Evolutionary conservation across 768 basidiomycete species (phyloP).

Genomic region (Russula dissimulans): DNA sequence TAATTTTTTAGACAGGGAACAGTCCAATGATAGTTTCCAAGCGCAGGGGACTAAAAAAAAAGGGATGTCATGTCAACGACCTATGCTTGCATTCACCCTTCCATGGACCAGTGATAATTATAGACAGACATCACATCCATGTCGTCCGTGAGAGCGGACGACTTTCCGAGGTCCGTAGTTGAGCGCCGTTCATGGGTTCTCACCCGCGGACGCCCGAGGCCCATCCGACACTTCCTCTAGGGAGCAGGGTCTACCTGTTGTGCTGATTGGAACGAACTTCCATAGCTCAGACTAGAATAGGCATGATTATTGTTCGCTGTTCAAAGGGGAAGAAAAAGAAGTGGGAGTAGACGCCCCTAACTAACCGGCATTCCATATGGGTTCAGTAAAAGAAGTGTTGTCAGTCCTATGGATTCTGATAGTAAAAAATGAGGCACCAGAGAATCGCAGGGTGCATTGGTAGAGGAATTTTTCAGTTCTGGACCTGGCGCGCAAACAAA

Average conservation of each 20-base stretch:
- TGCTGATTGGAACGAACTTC: neutral
- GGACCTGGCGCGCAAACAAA: no score
- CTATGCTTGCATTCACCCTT: neutral
- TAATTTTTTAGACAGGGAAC: neutral
- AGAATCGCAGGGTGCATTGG: no score
- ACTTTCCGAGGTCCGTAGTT: neutral
- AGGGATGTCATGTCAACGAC: no score
- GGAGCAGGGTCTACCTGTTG: neutral
- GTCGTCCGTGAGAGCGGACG: neutral
- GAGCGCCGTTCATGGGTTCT: neutral
- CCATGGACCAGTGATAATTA: neutral
- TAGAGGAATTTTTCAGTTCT: no score
- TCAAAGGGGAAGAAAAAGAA: neutral
- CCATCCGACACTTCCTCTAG: neutral
- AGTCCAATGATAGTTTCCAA: neutral
- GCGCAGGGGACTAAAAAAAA: neutral
- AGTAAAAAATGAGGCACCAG: no score
- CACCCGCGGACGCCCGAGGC: neutral
- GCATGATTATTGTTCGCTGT: neutral
- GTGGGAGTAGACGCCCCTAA: neutral
- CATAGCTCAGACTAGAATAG: neutral
- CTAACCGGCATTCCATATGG: no score
- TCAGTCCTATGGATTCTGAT: no score
- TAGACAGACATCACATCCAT: neutral
- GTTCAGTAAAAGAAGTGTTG: no score